Evolutionary conservation across 768 basidiomycete species (phyloP), one percentile per base, ranked within the genome.

Genomic region (Tulasnella sp.): DNA sequence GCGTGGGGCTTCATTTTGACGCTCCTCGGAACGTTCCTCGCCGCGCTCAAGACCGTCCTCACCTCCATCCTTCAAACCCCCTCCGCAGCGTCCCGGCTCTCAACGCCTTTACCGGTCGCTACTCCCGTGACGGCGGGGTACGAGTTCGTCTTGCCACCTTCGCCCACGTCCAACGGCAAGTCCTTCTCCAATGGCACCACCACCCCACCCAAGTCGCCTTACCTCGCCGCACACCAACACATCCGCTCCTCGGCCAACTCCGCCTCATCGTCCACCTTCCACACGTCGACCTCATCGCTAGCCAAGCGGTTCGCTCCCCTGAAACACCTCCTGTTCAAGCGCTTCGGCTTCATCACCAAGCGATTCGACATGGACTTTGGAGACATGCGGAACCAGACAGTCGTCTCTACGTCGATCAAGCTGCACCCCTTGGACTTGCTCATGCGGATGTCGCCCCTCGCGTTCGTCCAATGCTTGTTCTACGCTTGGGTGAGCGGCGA

Each of bases 31-130:
- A 96, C 96, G 0, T 90, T 85, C 77, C 90, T 99, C 50, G 98
- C 98, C 7, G 93, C 98, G 11, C 87, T 98, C 78, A 99, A 99
- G 86, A 98, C 97, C 0, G 93, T 98, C 72, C 91, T 93, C 82
- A 98, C 97, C 16, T 95, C 96, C 85, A 86, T 94, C 82, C 91
- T 93, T 0, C 94, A 93, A 84, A 88, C 89, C 77, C n/a, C 85
- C 12, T 80, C 85, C 1, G 50, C 73, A 3, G 31, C 48, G 0
- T 72, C 77, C 31, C 28, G 60, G 41, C 40, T 48, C 46, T 7
- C 41, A 8, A 58, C 76, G 41, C 12, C 46, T 14, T 46, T 77
- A 11, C 58, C 76, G 22, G 34, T 58, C 46, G 1, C 76, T n/a
- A 77, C 58, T 7, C 76, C 76, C 24, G n/a, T 60, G 31, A 54